phyloP scores from a whole-genome alignment of 331 rosid genomes.

The Rhamnella rubrinervis region DNA sequence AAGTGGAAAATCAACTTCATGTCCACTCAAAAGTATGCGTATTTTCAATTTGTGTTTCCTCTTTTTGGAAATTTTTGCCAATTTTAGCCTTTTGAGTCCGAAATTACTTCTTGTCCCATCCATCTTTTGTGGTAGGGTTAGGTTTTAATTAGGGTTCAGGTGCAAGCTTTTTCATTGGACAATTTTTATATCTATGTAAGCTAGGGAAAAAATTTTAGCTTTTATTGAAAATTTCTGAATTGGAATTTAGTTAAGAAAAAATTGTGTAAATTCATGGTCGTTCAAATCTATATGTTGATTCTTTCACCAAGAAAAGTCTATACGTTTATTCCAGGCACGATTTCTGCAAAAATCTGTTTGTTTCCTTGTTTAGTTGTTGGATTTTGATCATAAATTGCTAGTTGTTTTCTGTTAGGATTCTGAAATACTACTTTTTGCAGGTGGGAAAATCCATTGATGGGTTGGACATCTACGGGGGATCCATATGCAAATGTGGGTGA shows the following conservation, averaged over 20 bases:
- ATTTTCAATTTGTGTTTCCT: not conserved
- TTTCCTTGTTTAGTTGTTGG: too few species aligned
- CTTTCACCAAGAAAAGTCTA: too few species aligned
- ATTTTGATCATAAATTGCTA: not conserved
- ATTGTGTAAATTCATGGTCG: too few species aligned
- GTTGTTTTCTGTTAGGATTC: conserved; percentile 8
- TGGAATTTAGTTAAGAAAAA: too few species aligned
- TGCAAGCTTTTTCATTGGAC: too few species aligned
- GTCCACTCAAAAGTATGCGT: conserved; percentile 83
- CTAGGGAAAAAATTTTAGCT: not conserved
- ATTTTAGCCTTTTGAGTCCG: not conserved
- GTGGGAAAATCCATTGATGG: conserved; percentile 99
- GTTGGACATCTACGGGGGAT: conserved; percentile 99
- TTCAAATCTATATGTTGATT: too few species aligned
- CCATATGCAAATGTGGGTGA: conserved; percentile 95
- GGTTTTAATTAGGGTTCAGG: too few species aligned
- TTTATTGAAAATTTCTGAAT: too few species aligned
- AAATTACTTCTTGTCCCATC: not conserved
- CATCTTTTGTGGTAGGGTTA: not conserved
- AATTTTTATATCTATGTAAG: not conserved
- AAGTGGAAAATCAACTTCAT: conserved; percentile 92
- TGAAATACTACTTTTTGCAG: conserved; percentile 36
- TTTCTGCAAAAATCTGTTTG: too few species aligned
- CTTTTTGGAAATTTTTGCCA: not conserved
- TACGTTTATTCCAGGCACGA: too few species aligned